Percentiles rank a stretch among this genome's conserved stretches.
These are phyloP conservation scores for Pseudogymnoascus sp. DNA, from an alignment of 2,329 filamentous ascomycete genomes.

Conservation along the genomic window DNA sequence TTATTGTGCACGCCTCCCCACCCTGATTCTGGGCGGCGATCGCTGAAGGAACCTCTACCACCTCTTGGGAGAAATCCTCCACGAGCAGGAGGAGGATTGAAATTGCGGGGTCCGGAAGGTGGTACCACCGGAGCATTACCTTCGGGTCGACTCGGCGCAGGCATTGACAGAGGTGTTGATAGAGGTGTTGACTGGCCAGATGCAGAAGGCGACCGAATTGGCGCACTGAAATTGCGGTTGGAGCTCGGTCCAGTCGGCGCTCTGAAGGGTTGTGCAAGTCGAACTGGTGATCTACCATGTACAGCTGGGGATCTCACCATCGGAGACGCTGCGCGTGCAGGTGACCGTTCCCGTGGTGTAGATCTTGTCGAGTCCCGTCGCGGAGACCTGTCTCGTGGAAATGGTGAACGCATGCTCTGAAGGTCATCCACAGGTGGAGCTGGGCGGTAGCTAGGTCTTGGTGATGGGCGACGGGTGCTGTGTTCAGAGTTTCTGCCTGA, in stretches of 20 bases:
- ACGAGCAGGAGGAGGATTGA: slow-evolving; percentile 21
- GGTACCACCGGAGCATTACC: slow-evolving; percentile 19
- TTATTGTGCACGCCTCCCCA: slow-evolving; percentile 25
- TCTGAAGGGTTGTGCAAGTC: slow-evolving; percentile 26
- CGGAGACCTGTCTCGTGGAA: slow-evolving; percentile 11
- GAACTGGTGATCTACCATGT: slow-evolving; percentile 25
- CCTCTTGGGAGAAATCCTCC: slow-evolving; percentile 22
- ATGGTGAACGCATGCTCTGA: slow-evolving; percentile 23
- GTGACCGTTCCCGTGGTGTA: slow-evolving; percentile 26
- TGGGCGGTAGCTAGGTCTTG: slow-evolving; percentile 38
- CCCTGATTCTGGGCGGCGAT: slow-evolving; percentile 24
- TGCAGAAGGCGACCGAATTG: not conserved
- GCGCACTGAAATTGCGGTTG: slow-evolving; percentile 24
- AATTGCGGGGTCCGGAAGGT: slow-evolving; percentile 30
- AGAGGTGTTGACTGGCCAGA: slow-evolving; percentile 16
- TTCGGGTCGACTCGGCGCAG: slow-evolving; percentile 20
- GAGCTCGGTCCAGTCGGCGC: slow-evolving; percentile 28
- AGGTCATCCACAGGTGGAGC: slow-evolving; percentile 26
- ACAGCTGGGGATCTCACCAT: slow-evolving; percentile 4
- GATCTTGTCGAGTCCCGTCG: slow-evolving; percentile 24
- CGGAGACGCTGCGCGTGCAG: slow-evolving; percentile 18
- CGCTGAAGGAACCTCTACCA: slow-evolving; percentile 25
- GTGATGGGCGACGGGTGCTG: slow-evolving; percentile 55
- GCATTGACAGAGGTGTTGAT: slow-evolving; percentile 16
- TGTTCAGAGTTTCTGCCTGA: slow-evolving; percentile 49